Evolutionary conservation across 176 grass and related monocot species (phyloP).

Genomic region (Oryza brachyantha): DNA sequence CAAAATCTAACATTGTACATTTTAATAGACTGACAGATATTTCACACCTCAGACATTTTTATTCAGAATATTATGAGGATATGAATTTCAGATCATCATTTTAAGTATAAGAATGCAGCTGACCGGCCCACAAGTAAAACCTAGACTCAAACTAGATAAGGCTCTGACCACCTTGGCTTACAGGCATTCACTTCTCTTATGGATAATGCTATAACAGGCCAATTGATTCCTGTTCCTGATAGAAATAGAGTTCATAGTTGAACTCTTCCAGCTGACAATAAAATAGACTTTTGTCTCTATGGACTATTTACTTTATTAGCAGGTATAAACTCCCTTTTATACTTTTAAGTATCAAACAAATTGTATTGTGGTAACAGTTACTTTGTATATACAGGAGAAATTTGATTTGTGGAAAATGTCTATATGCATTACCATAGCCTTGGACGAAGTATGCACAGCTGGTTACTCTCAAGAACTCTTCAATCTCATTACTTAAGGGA

Average conservation of each 20-base stretch:
- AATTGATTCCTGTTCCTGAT: slow-evolving; percentile 19
- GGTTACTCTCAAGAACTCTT: slow-evolving; percentile 95
- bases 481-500: slow-evolving; percentile 85
- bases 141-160: neutral
- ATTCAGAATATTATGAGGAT: neutral
- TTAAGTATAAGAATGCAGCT: neutral
- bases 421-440: slow-evolving; percentile 80
- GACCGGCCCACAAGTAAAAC: neutral
- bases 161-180: neutral
- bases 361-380: neutral
- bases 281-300: neutral
- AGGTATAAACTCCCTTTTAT: neutral
- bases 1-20: slow-evolving; percentile 12
- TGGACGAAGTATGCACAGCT: slow-evolving; percentile 80
- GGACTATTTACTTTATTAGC: neutral
- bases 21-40: slow-evolving; percentile 10
- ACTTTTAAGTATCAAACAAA: neutral
- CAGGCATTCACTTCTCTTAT: neutral
- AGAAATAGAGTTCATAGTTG: slow-evolving; percentile 6
- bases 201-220: neutral
- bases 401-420: neutral
- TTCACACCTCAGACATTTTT: neutral
- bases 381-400: slow-evolving; percentile 34
- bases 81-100: neutral
- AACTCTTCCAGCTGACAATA: neutral